Evolutionary conservation across 1,139 yeast genomes (phyloP).

Genomic region (Meyerozyma athensensis): DNA sequence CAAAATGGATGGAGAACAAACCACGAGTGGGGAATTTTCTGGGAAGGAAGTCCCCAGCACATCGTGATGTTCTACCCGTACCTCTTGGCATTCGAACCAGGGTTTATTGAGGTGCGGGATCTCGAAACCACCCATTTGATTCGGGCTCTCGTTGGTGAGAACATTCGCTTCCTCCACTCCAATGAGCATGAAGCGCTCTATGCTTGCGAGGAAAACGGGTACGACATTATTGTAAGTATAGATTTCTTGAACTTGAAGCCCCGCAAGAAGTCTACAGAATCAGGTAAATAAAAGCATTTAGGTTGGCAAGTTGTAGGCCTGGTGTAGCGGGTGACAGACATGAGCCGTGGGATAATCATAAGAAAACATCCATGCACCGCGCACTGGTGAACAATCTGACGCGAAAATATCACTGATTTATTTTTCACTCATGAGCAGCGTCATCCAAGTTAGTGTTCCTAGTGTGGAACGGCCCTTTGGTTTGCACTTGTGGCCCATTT

Average conservation of each 20-base stretch:
- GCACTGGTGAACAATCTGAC: background rate
- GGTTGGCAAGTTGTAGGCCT: background rate
- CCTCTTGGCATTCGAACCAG: conserved; percentile 81
- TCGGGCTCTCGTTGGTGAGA: conserved; percentile 91
- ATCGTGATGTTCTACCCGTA: conserved; percentile 95
- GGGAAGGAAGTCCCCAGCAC: conserved; percentile 95
- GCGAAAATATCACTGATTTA: conserved; percentile 1
- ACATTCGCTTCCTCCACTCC: conserved; percentile 81
- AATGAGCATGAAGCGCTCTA: conserved; percentile 92
- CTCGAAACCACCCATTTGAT: conserved; percentile 83
- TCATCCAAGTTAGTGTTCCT: conserved; percentile 37
- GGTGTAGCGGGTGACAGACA: background rate
- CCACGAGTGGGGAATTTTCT: conserved; percentile 88
- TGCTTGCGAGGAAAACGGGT: conserved; percentile 88
- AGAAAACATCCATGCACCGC: background rate
- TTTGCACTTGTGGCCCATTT: conserved; percentile 81
- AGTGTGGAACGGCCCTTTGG: conserved; percentile 85
- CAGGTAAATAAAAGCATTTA: background rate
- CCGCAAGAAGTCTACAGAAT: background rate
- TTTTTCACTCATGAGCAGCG: conserved; percentile 4
- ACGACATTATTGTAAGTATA: conserved; percentile 84
- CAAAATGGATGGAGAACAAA: conserved; percentile 95
- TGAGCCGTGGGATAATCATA: background rate
- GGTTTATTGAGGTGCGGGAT: conserved; percentile 87
- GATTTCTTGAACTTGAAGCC: conserved; percentile 66